Evolutionary conservation across 495 filamentous ascomycete genomes (phyloP), one percentile per base, ranked within the genome.

Genomic region (Tuber aestivum): DNA sequence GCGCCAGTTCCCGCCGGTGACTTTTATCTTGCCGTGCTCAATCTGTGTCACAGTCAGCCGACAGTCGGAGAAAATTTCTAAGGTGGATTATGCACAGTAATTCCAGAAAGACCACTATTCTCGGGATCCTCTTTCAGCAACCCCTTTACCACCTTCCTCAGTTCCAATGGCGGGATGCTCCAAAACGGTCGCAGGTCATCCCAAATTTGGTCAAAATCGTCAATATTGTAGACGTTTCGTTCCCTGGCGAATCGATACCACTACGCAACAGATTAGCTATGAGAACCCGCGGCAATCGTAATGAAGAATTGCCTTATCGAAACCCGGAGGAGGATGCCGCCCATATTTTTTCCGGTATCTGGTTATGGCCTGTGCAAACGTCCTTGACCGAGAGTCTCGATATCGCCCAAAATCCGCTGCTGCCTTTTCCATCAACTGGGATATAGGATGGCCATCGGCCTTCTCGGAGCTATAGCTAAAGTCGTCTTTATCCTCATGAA

Each of bases 161-260:
- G 88, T 14, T 83, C 82, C 3, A 84, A 81, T 0, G 92, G 87
- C 3, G 87, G 82, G 27, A 92, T 76, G 1, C 87, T 90, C 90
- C 92, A 93, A 80, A 92, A 92, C 0, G 92, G 92, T 61, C 89
- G 87, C 38, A 92, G 82, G 81, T 93, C 91, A 74, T 90, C 89
- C 77, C 89, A 88, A 61, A 93, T 89, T 79, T 92, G 92, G 77
- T 92, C 89, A 75, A 89, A 89, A 76, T 92, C 91, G 76, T 93
- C 92, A 48, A 93, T 87, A 27, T 92, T 87, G 68, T 91, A 81
- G 27, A 88, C 89, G 18, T 88, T 85, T 18, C 86, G 84, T 70
- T 89, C 85, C 74, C 86, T 84, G 16, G 92, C 92, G 74, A 89
- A 93, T 48, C 86, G 83, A 80, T 89, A 92, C 92, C 92, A 94